Percentiles rank a stretch among this genome's conserved stretches.
Conservation (phyloP, 176 grass and related monocot species). For the Rhynchospora breviuscula region DNA sequence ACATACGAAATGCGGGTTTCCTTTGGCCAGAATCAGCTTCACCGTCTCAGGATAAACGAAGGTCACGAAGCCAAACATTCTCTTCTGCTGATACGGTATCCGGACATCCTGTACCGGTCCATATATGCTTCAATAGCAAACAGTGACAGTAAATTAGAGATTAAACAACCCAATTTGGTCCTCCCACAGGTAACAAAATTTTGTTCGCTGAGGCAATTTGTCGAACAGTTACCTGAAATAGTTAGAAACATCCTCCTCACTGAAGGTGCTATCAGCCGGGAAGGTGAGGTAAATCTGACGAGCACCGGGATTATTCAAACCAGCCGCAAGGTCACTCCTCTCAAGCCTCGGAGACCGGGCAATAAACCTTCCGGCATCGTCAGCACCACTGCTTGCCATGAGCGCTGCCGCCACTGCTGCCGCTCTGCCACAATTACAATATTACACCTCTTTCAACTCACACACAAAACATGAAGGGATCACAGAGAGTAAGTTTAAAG, state of each 20-base stretch:
- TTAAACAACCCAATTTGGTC: neutral
- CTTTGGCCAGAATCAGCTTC: slow-evolving; percentile 51
- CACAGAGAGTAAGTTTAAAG: neutral
- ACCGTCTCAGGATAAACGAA: slow-evolving; percentile 73
- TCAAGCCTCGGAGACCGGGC: slow-evolving; percentile 47
- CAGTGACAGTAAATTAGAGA: slow-evolving; percentile 10
- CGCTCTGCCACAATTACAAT: slow-evolving; percentile 26
- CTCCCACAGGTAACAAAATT: neutral
- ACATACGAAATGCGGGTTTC: slow-evolving; percentile 80
- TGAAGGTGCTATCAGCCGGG: slow-evolving; percentile 78
- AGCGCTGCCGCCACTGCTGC: slow-evolving; percentile 33
- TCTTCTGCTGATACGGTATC: slow-evolving; percentile 88
- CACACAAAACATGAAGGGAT: neutral
- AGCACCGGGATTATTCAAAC: slow-evolving; percentile 35
- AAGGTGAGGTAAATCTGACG: slow-evolving; percentile 91
- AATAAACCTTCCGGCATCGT: slow-evolving; percentile 48
- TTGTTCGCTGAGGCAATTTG: neutral
- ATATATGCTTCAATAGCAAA: slow-evolving; percentile 51
- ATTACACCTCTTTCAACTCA: neutral
- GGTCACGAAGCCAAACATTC: slow-evolving; percentile 98
- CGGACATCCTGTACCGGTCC: slow-evolving; percentile 91
- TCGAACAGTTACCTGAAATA: slow-evolving; percentile 75
- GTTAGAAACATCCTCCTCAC: slow-evolving; percentile 68
- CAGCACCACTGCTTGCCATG: slow-evolving; percentile 35
- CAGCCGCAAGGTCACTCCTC: slow-evolving; percentile 34